Evolutionary conservation across 2,329 filamentous ascomycete genomes (phyloP), one percentile per base, ranked within the genome.

Genomic region (Sphaerulina populicola): DNA sequence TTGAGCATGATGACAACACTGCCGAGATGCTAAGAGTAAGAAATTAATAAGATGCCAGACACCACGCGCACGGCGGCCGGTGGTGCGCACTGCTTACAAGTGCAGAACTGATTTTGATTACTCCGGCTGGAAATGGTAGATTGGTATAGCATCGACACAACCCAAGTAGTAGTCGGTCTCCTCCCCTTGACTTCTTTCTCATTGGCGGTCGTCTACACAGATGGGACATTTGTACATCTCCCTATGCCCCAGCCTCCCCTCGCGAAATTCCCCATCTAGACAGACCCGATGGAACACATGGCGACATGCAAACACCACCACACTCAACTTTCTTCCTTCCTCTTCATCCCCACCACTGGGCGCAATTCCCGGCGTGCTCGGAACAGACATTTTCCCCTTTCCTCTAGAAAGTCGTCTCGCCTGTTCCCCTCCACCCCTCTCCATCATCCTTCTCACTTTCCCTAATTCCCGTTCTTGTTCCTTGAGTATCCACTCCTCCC

Each of bases 401-500:
- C 78, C 77, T 62, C 76, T 77, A 49, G 64, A 71, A 63, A 62
- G 62, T 52, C 66, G 67, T 56, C 55, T 61, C 39, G 57, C 69
- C 52, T 62, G 66, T 53, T 60, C 69, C 49, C 51, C 67, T 48
- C 60, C 64, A 56, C 54, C 64, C 53, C 60, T 65, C 58, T 66
- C 66, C 61, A 66, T 64, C 47, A 64, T 64, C 56, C 64, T 67
- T 59, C 74, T 73, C 35, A 66, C 64, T 63, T 69, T 71, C 39
- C 68, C 63, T 57, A 67, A 48, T 66, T 74, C 74, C 6, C 70
- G 67, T 38, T 69, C 68, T 49, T 69, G 68, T 50, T 66, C 70
- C 58, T 73, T 79, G 49, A 78, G 76, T 66, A 93, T 82, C 89
- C 88, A 97, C 0, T 83, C 83, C 45, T 86, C 82, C 74, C 88